Base-by-base conservation (phyloP, 2,329 filamentous ascomycete species). In the Alternaria triticimaculans region DNA sequence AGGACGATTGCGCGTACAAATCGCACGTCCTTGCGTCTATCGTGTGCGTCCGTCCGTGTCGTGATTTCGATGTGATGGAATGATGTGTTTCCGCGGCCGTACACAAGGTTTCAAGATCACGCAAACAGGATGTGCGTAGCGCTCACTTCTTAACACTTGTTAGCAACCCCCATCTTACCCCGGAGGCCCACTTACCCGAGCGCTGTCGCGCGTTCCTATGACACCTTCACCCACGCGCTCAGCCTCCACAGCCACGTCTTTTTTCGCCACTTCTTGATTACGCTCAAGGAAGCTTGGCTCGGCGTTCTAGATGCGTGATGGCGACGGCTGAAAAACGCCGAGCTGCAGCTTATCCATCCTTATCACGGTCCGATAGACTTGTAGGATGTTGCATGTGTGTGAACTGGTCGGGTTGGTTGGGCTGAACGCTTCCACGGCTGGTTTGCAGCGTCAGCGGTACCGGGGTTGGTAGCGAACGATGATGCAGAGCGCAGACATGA, bases 231-330 rank as follows among this genome's bases (percentile, higher is more conserved):
- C 44, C 44, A 48, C 50, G n/a, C 15, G 18, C 60, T 50, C 56
- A 67, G 67, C 67, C 66, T 67, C 66, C 67, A 68, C 64, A 63
- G 65, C 67, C 65, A 60, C 65, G 56, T 55, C 25, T 46, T 25
- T 21, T 44, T 21, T 44, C 20, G 55, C 57, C 55, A 55, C 49
- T 48, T 37, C 49, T 33, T 53, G 49, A 23, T 53, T 7, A 20
- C 30, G 30, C 49, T 53, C 21, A 33, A 37, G 14, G 23, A 33
- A 23, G 20, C 49, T 25, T 53, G 30, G 49, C 20, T 37, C 21
- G 15, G 30, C 14, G 20, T 21, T 21, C 28, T 53, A 20, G 20
- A n/a, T 25, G 23, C 30, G 28, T 44, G 25, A 28, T 20, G 46
- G 8, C 7, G 15, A 41, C 21, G 28, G 45, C 21, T 58, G 11